Conservation (phyloP, 805 yeast genomes). For the Zygotorulaspora sp. region DNA sequence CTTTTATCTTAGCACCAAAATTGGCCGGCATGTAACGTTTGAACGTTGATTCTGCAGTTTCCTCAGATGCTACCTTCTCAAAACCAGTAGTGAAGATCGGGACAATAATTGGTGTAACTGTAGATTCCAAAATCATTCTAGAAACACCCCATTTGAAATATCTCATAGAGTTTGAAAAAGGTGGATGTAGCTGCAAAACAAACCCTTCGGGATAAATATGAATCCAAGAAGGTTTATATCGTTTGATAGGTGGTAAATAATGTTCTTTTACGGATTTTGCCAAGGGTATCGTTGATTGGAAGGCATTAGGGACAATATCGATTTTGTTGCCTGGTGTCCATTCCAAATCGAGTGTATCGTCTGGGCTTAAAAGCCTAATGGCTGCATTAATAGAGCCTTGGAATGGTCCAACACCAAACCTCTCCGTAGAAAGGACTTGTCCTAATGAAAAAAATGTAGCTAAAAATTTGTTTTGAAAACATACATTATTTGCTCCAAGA, state of each 20-base stretch:
- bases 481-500: conserved; percentile 85
- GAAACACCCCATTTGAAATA: conserved; percentile 96
- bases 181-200: conserved; percentile 78
- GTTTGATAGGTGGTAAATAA: conserved; percentile 51
- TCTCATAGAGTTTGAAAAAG: conserved; percentile 81
- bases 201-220: conserved; percentile 95
- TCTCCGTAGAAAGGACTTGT: conserved; percentile 75
- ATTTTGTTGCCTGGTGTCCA: conserved; percentile 29
- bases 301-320: not conserved
- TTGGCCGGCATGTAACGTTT: conserved; percentile 58
- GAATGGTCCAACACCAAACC: conserved; percentile 92
- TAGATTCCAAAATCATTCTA: conserved; percentile 74
- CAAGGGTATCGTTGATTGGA: not conserved
- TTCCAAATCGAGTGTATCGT: conserved; percentile 51
- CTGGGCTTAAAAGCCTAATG: conserved; percentile 71
- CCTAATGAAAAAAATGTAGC: conserved; percentile 77
- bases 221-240: conserved; percentile 77
- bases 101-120: conserved; percentile 76
- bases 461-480: conserved; percentile 56
- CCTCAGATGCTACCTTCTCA: conserved; percentile 81
- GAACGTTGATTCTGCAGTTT: conserved; percentile 48
- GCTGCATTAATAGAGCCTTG: conserved; percentile 89
- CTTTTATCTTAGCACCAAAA: conserved; percentile 60
- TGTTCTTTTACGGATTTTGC: conserved; percentile 20
- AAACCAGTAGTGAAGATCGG: conserved; percentile 86